Base-by-base conservation (phyloP, 495 filamentous ascomycete genomes). In the Talaromyces nanjingensis region DNA sequence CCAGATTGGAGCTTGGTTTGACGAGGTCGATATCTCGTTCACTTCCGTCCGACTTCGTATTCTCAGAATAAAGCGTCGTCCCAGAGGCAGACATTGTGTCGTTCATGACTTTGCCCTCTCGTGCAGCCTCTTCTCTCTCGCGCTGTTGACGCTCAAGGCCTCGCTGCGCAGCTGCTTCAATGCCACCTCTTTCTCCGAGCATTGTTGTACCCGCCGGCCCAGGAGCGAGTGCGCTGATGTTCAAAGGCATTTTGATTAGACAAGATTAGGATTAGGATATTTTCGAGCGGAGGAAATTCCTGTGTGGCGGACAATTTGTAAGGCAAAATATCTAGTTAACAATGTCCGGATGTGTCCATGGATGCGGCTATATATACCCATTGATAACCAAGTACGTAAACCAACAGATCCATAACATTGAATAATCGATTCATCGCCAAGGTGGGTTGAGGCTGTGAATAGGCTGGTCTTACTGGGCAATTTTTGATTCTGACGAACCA, bases 151-250 rank as follows among this genome's bases (percentile, higher is more conserved):
- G 60, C 20, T 63, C 64, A 6, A 37, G 52, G 8, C 34, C 60
- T 25, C 60, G 60, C 12, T 57, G 60, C 6, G 59, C 60, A n/a
- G 60, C 64, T 2, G 60, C 60, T 3, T 63, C 64, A 11, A 62
- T 56, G 22, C 59, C 59, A 16, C 64, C 64, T 39, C 64, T 53
- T 42, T 66, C 64, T n/a, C 64, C 60, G 2, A 66, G 60, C 64
- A 66, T 66, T 24, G 53, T 60, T 8, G 60, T 66, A 29, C 60
- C 64, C 16, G 52, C 64, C 1, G 64, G 64, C 8, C 64, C 64
- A 9, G 64, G 64, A 33, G 64, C 55, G 20, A 66, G 37, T 27
- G 64, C 64, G 52, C 59, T 61, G 31, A 61, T 20, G 39, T 61
- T 49, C 20, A 61, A n/a, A 24, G 59, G 59, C 59, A 61, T 61